Evolutionary conservation across 1,139 yeast species (phyloP), one percentile per base, ranked within the genome.

Genomic region (Kodamaea plutei): DNA sequence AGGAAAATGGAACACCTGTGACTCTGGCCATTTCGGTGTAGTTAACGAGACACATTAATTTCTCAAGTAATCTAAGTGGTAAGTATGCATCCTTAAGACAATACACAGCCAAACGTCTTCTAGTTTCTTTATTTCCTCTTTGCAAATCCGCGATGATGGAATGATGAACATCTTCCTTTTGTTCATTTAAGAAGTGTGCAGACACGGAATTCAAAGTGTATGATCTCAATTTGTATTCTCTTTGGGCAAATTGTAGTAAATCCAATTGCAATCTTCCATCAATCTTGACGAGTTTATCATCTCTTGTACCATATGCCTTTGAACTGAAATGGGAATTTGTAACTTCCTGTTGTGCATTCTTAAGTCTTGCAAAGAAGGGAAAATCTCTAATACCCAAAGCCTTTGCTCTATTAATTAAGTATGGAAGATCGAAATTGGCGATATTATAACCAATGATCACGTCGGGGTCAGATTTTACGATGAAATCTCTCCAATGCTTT

Each of bases 1-100:
- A 91, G 0, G 96, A 84, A 50, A 93, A 88, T 0, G 99, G 98
- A 4, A 93, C 97, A 40, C 99, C 99, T 0, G 98, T 91, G 23
- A 93, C 99, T 64, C 99, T 83, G 1, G 98, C 96, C 98, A 93
- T 93, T 61, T 93, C 99, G 0, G 97, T 89, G 57, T 93, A 91
- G 48, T 93, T 93, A 38, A 93, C 95, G 40, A 93, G 67, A 48
- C 96, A 89, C 98, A 93, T 93, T 31, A 93, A 69, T 48, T 89
- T 93, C 45, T 89, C 96, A 51, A 91, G 61, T 23, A 93, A 66
- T 42, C 98, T 64, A 49, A 91, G 54, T 0, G 98, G 98, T 28
- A 93, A 65, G 51, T 83, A 89, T 0, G 98, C 96, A 66, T 93
- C 99, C 50, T 93, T 93, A 49, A 93, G 67, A 70, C 99, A 93